Evolutionary conservation across 345 rosid species (phyloP), one percentile per base, ranked within the genome.

Genomic region (Eucalyptus urophylla): DNA sequence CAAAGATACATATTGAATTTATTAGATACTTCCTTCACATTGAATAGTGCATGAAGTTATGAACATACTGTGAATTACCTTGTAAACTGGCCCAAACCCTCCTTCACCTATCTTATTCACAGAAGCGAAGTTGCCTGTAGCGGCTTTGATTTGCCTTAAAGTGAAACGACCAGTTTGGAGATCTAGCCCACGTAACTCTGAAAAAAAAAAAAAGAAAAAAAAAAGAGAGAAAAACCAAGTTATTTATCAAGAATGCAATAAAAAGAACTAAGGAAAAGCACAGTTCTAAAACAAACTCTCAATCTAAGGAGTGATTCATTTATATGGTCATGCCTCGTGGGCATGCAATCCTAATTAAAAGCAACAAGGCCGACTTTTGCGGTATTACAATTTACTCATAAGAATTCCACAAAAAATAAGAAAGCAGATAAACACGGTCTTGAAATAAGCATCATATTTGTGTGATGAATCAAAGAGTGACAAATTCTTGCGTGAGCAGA

Each of bases 71-170:
- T 33, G 44, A 69, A 69, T 88, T 92, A 97, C 99, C 98, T 95
- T 96, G 94, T 93, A 96, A 65, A 97, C 99, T 27, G 99, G 96
- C 49, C 76, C 98, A 89, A 97, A 97, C 45, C 99, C 99, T 93
- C 99, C 99, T 94, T 97, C 99, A 85, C 99, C 99, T 51, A 96
- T 95, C 95, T 97, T 97, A 91, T 94, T 93, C 33, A 93, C 92
- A 80, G 95, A 90, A 88, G 94, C 95, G 87, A 97, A 97, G 87
- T 96, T 97, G 87, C 93, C 91, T 4, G 99, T 97, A 25, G 99
- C 99, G 22, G 92, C 89, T 90, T 95, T 96, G 62, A 97, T 95
- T 92, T 97, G 98, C 86, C 95, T 92, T 90, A 97, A 87, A n/a
- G 96, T 93, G 92, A 96, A 97, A 45, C 90, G 92, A 22, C 99